A percentile compares a stretch with the other conserved stretches of the same genome.
These are phyloP conservation scores for Combretum micranthum DNA, from an alignment of 345 rosid genomes.

Conservation along the genomic window DNA sequence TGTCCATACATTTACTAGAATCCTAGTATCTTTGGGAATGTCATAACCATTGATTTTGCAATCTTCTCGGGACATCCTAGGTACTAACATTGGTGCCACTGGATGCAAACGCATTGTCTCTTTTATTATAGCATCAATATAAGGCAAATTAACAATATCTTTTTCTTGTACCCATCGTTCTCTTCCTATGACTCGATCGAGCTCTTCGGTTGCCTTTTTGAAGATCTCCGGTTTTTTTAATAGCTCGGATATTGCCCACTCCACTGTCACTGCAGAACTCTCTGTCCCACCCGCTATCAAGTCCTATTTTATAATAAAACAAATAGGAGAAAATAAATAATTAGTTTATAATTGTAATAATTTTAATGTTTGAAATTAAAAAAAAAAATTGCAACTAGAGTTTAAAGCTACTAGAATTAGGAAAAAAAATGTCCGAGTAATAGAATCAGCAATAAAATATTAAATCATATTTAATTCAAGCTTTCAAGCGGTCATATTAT, in stretches of 20 bases:
- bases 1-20: slow-evolving; percentile 15
- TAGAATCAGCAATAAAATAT: too few species aligned
- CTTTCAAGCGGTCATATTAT: too few species aligned
- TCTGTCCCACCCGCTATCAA: slow-evolving; percentile 21
- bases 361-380: too few species aligned
- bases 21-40: slow-evolving; percentile 16
- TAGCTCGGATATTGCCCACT: slow-evolving; percentile 25
- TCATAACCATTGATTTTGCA: slow-evolving; percentile 16
- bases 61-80: slow-evolving; percentile 11
- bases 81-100: slow-evolving; percentile 8
- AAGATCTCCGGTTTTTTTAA: slow-evolving; percentile 17
- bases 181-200: slow-evolving; percentile 32
- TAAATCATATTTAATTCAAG: too few species aligned
- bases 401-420: too few species aligned
- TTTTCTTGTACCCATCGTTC: slow-evolving; percentile 28
- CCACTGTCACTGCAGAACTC: slow-evolving; percentile 18
- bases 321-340: too few species aligned
- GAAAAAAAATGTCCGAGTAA: too few species aligned
- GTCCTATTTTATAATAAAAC: slow-evolving; percentile 6
- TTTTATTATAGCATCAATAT: slow-evolving; percentile 26
- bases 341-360: too few species aligned
- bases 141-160: slow-evolving; percentile 27
- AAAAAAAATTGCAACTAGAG: too few species aligned
- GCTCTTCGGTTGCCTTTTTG: slow-evolving; percentile 19
- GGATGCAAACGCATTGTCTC: slow-evolving; percentile 30